These are phyloP conservation scores for Rhododendron henanense DNA, from an alignment of 148 eudicot species.

Conservation along the genomic window DNA sequence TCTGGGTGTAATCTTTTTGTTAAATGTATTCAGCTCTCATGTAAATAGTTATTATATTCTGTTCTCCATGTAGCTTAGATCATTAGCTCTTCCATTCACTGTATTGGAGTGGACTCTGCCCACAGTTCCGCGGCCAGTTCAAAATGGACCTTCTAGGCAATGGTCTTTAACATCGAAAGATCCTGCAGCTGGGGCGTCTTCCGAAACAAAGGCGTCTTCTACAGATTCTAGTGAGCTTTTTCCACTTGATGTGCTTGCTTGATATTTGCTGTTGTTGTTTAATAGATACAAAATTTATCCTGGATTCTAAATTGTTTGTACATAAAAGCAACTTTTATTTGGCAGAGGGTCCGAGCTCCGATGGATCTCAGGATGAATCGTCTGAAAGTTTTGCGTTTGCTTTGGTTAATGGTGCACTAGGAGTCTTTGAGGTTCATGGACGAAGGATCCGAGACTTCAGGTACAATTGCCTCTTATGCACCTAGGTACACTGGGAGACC, in stretches of 20 bases:
- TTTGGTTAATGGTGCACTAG: slow-evolving; percentile 93
- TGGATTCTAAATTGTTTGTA: slow-evolving; percentile 5
- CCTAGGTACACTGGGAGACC: slow-evolving; percentile 1
- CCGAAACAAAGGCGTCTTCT: slow-evolving; percentile 44
- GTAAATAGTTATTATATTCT: slow-evolving; percentile 14
- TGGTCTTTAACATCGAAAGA: slow-evolving; percentile 56
- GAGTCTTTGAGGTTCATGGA: slow-evolving; percentile 98
- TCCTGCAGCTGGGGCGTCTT: slow-evolving; percentile 44
- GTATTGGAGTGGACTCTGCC: slow-evolving; percentile 99
- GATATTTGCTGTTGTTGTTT: background rate
- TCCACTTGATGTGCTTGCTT: slow-evolving; percentile 7
- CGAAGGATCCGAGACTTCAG: slow-evolving; percentile 94
- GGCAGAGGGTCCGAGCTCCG: slow-evolving; percentile 61
- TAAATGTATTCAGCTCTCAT: background rate
- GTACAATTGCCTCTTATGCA: slow-evolving; percentile 28
- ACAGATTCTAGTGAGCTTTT: slow-evolving; percentile 67
- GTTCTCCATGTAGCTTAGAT: slow-evolving; percentile 69
- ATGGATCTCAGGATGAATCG: slow-evolving; percentile 81
- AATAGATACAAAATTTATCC: background rate
- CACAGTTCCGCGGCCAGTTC: slow-evolving; percentile 77
- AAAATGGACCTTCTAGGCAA: slow-evolving; percentile 49
- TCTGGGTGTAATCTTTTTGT: background rate
- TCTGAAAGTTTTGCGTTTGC: slow-evolving; percentile 98
- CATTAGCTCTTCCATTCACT: slow-evolving; percentile 99
- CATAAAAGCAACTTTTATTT: slow-evolving; percentile 18